Evolutionary conservation across 2,329 filamentous ascomycete species (phyloP).

Genomic region (Escovopsis weberi): DNA sequence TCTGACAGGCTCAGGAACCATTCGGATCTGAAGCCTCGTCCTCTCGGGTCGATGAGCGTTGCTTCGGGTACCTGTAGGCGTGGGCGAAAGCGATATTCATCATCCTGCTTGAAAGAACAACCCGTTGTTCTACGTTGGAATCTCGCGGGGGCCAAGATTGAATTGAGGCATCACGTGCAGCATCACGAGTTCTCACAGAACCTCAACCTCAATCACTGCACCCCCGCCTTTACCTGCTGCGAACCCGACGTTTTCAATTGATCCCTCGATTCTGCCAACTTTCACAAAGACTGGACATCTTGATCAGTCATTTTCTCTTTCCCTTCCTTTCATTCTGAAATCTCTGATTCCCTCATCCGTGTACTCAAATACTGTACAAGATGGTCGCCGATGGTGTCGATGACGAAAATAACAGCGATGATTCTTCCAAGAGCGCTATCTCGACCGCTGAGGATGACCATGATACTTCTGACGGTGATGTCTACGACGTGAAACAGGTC

Average conservation of each 20-base stretch:
- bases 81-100: neutral
- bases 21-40: no score
- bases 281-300: neutral
- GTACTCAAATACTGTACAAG: neutral
- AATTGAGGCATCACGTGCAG: no score
- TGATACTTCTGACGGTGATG: constrained; percentile 21
- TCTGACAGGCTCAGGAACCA: no score
- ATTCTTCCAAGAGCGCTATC: constrained; percentile 15
- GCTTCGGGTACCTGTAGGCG: neutral
- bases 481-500: constrained; percentile 37
- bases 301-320: neutral
- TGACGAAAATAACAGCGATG: constrained; percentile 10
- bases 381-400: constrained; percentile 1
- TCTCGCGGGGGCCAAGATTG: no score
- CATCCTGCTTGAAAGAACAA: neutral
- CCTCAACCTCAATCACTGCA: neutral
- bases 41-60: no score
- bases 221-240: neutral
- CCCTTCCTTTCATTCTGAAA: neutral
- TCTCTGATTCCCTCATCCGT: no score
- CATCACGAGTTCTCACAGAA: no score
- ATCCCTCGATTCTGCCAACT: neutral
- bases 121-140: neutral
- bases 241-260: neutral
- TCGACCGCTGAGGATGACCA: constrained; percentile 19